phyloP scores from a whole-genome alignment of 2,329 filamentous ascomycete genomes.

The Cladosporium cucumerinum region DNA sequence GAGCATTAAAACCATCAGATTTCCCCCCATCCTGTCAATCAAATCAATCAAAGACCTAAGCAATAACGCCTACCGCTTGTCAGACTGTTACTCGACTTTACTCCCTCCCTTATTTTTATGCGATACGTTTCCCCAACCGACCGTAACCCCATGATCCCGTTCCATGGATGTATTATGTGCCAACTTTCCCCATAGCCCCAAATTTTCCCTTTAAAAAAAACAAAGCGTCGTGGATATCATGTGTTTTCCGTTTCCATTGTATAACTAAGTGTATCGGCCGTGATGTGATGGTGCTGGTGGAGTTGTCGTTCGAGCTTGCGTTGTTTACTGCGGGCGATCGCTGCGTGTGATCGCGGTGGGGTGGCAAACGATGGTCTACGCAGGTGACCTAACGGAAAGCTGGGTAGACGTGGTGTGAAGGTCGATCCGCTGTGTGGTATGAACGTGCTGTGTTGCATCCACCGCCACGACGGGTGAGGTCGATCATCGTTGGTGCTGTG shows the following conservation, averaged over 20 bases:
- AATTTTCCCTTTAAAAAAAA: no score
- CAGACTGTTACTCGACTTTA: neutral
- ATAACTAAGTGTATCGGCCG: neutral
- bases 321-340: neutral
- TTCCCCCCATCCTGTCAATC: no score
- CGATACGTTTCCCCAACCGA: neutral
- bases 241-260: neutral
- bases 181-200: neutral
- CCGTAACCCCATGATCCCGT: neutral
- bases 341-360: no score
- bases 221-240: neutral
- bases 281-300: neutral
- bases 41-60: neutral
- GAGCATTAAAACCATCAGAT: neutral
- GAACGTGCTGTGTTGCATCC: no score
- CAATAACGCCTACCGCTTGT: neutral
- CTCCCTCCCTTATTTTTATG: no score
- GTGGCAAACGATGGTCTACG: neutral
- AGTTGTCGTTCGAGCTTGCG: neutral
- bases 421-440: no score
- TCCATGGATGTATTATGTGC: neutral
- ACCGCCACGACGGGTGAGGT: no score
- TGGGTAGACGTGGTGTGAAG: neutral
- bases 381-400: no score
- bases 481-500: neutral